A percentile compares a stretch with the other conserved stretches of the same genome.
Conservation (phyloP, 495 filamentous ascomycete species). For the Aspergillus haitiensis region DNA sequence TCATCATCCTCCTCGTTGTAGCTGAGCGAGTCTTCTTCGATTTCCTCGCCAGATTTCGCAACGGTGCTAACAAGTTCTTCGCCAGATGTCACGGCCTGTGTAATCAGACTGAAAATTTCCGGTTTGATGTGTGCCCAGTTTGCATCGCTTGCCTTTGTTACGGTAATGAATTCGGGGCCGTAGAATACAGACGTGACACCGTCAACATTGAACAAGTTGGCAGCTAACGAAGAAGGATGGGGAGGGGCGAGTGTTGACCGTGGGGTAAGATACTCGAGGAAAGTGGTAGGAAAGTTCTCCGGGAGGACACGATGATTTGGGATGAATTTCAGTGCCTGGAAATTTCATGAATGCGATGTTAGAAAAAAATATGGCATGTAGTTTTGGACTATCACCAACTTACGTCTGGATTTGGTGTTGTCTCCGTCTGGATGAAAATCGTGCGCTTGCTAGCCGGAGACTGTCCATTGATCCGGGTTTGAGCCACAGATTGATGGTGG, state of each 20-base stretch:
- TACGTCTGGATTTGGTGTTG: conserved; percentile 87
- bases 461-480: conserved; percentile 34
- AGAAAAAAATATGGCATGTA: too few relatives aligned
- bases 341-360: neutral
- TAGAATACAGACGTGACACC: conserved; percentile 94
- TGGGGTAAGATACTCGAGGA: conserved; percentile 87
- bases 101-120: conserved; percentile 93
- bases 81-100: conserved; percentile 80
- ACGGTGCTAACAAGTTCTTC: conserved; percentile 75
- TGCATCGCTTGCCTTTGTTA: conserved; percentile 82
- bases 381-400: conserved; percentile 22
- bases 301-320: conserved; percentile 84
- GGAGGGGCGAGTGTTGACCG: conserved; percentile 85
- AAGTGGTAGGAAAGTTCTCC: conserved; percentile 65
- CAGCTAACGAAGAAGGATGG: conserved; percentile 89
- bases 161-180: conserved; percentile 92
- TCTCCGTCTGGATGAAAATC: conserved; percentile 97
- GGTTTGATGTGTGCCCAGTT: conserved; percentile 95
- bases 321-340: conserved; percentile 82
- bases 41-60: conserved; percentile 57
- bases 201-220: conserved; percentile 84
- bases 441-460: conserved; percentile 58
- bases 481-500: conserved; percentile 43
- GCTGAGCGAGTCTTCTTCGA: conserved; percentile 64
- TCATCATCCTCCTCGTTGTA: conserved; percentile 89